A percentile compares a stretch with the other conserved stretches of the same genome.
Conservation (phyloP, 1,284 basidiomycete genomes). For the Boletus nobilissimus region DNA sequence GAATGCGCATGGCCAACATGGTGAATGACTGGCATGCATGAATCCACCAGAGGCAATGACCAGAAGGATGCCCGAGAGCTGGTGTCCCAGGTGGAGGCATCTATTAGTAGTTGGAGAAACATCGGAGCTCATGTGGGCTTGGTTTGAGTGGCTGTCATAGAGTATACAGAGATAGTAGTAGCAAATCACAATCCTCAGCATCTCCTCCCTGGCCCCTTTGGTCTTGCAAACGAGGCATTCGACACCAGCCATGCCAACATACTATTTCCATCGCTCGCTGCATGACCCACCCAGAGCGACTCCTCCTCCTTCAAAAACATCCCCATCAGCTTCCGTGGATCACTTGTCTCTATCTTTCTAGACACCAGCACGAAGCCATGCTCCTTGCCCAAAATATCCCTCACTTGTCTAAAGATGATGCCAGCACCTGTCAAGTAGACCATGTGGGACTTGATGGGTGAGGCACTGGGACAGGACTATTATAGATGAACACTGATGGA, state of each 20-base stretch:
- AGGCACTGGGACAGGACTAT: conserved; percentile 83
- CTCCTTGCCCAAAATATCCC: conserved; percentile 58
- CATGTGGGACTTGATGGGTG: conserved; percentile 87
- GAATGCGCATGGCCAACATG: conserved; percentile 38
- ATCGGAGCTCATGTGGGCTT: conserved; percentile 36
- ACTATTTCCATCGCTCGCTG: conserved; percentile 24
- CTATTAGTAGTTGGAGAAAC: conserved; percentile 4
- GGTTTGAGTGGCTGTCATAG: not conserved
- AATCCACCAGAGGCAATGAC: not conserved
- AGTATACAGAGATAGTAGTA: too few relatives aligned
- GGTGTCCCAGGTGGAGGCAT: not conserved
- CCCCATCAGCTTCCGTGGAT: conserved; percentile 78
- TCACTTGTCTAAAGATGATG: conserved; percentile 65
- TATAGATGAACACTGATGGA: conserved; percentile 83
- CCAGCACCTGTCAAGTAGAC: conserved; percentile 80
- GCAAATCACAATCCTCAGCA: conserved; percentile 39
- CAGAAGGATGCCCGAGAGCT: not conserved
- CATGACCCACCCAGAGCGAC: conserved; percentile 54
- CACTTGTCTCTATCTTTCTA: conserved; percentile 84
- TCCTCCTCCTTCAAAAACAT: conserved; percentile 67
- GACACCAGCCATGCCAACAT: conserved; percentile 34
- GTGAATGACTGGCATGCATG: conserved; percentile 2
- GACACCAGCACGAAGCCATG: conserved; percentile 56
- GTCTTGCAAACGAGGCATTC: conserved; percentile 65
- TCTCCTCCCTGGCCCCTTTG: conserved; percentile 64